Percentiles rank a stretch among this genome's conserved stretches.
phyloP scores from a whole-genome alignment of 1,284 basidiomycete species.

The Sphaerobolus stellatus region DNA sequence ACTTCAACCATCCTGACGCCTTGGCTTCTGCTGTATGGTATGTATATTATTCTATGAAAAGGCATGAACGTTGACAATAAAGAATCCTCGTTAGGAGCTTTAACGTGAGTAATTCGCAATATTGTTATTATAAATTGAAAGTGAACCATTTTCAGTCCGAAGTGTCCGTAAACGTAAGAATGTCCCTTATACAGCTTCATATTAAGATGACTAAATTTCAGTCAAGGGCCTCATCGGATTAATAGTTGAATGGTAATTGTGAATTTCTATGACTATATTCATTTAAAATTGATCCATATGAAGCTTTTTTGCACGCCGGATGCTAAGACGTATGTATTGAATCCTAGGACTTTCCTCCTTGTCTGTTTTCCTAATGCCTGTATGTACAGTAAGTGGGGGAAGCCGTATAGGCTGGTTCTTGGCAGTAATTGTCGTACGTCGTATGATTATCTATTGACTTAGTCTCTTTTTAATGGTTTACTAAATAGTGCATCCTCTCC shows the following conservation, averaged over 20 bases:
- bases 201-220: too few species aligned
- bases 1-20: slow-evolving; percentile 1
- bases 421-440: background rate
- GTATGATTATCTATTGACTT: background rate
- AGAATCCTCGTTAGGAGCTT: slow-evolving; percentile 5
- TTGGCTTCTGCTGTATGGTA: slow-evolving; percentile 4
- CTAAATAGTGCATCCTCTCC: background rate
- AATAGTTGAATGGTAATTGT: slow-evolving; percentile 7
- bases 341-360: background rate
- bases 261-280: background rate
- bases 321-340: background rate
- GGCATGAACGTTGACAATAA: background rate
- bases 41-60: background rate
- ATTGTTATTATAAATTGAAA: background rate
- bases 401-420: slow-evolving; percentile 1
- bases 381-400: slow-evolving; percentile 4
- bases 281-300: background rate
- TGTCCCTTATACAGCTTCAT: too few species aligned
- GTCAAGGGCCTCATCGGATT: slow-evolving; percentile 7
- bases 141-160: background rate
- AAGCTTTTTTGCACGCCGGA: slow-evolving; percentile 7
- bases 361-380: background rate
- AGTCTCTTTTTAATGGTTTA: background rate
- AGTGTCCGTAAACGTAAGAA: slow-evolving; percentile 5
- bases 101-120: background rate